A percentile compares a stretch with the other conserved stretches of the same genome.
phyloP scores from a whole-genome alignment of 371 early-diverging fungal species.

The Sporodiniella umbellata region DNA sequence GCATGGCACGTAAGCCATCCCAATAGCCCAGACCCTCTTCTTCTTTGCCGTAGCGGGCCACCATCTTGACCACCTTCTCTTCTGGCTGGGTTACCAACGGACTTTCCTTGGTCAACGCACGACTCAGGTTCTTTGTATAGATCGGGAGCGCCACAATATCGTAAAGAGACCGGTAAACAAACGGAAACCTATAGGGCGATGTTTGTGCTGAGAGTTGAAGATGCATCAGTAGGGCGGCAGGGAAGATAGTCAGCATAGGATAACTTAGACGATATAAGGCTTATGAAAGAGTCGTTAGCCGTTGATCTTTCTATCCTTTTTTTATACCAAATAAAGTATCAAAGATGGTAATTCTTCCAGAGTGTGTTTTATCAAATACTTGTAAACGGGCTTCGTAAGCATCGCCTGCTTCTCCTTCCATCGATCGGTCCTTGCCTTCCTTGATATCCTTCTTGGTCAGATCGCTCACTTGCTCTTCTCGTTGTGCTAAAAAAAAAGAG shows the following conservation, averaged over 20 bases:
- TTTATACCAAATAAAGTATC: slow-evolving; percentile 30
- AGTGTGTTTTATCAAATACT: slow-evolving; percentile 23
- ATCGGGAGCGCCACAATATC: slow-evolving; percentile 41
- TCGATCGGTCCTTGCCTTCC: slow-evolving; percentile 6
- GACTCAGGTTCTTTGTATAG: slow-evolving; percentile 25
- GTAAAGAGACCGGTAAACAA: slow-evolving; percentile 33
- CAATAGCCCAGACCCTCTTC: slow-evolving; percentile 30
- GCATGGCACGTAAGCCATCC: slow-evolving; percentile 36
- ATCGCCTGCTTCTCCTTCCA: slow-evolving; percentile 2
- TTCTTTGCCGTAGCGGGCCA: slow-evolving; percentile 23
- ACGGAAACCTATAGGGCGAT: slow-evolving; percentile 42
- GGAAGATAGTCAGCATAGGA: slow-evolving; percentile 33
- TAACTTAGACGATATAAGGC: slow-evolving; percentile 40
- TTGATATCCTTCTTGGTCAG: slow-evolving; percentile 4
- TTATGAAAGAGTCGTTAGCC: neutral
- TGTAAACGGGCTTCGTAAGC: slow-evolving; percentile 13
- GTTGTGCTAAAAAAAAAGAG: neutral
- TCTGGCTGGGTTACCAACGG: slow-evolving; percentile 22
- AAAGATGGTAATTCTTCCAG: slow-evolving; percentile 32
- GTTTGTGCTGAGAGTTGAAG: slow-evolving; percentile 38
- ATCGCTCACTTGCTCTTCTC: neutral
- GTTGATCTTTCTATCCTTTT: neutral
- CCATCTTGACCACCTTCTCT: slow-evolving; percentile 12
- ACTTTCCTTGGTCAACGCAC: slow-evolving; percentile 20
- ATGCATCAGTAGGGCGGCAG: slow-evolving; percentile 37